Evolutionary conservation across 2,329 filamentous ascomycete species (phyloP).

Genomic region (Penicillium verrucosum): DNA sequence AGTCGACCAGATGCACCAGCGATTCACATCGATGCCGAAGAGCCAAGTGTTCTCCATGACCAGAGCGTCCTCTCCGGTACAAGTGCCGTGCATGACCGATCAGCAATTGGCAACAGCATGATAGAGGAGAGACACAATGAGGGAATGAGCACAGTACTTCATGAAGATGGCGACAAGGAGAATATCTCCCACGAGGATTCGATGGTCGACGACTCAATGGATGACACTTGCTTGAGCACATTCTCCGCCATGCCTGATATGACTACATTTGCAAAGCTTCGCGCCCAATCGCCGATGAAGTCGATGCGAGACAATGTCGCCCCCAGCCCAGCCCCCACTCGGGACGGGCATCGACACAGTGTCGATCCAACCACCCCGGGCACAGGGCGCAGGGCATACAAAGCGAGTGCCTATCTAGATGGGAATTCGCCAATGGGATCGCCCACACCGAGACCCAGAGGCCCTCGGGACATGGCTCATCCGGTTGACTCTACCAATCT

Average conservation of each 20-base stretch:
- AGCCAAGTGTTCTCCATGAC: slow-evolving; percentile 23
- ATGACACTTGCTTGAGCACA: slow-evolving; percentile 63
- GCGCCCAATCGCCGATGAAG: slow-evolving; percentile 59
- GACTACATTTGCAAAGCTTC: slow-evolving; percentile 75
- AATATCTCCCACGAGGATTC: slow-evolving; percentile 24
- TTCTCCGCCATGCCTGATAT: slow-evolving; percentile 89
- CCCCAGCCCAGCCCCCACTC: slow-evolving; percentile 40
- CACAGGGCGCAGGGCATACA: slow-evolving; percentile 43
- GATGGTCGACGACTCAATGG: slow-evolving; percentile 37
- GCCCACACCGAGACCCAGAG: slow-evolving; percentile 51
- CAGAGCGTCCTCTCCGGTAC: slow-evolving; percentile 14
- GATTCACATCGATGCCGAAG: slow-evolving; percentile 29
- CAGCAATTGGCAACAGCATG: slow-evolving; percentile 33
- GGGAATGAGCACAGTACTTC: slow-evolving; percentile 43
- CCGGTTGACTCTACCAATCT: slow-evolving; percentile 68
- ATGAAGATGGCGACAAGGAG: slow-evolving; percentile 27
- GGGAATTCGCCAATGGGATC: slow-evolving; percentile 35
- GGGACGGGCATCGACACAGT: slow-evolving; percentile 16
- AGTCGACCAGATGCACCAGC: slow-evolving; percentile 20
- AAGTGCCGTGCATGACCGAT: slow-evolving; percentile 15
- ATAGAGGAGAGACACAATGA: slow-evolving; percentile 41
- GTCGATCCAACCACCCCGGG: slow-evolving; percentile 45
- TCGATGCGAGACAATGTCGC: slow-evolving; percentile 34
- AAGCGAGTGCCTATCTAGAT: slow-evolving; percentile 31
- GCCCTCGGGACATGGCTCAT: slow-evolving; percentile 41